Evolutionary conservation across 192 early-diverging fungal genomes (phyloP).

Genomic region (Podochytrium sp.): DNA sequence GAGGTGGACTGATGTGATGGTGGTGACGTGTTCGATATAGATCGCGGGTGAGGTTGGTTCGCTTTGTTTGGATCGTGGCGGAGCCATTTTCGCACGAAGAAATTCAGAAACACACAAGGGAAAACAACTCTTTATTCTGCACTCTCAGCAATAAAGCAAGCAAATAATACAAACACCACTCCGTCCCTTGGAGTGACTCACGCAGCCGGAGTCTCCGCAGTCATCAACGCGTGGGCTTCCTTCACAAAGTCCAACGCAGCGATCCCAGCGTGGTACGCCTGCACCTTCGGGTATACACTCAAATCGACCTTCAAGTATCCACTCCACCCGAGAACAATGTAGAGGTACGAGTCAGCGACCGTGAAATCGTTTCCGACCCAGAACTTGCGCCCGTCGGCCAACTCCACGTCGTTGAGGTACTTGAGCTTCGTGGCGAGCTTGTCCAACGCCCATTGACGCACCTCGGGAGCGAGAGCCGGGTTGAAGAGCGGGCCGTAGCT

Average conservation of each 20-base stretch:
- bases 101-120: too few relatives aligned
- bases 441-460: constrained; percentile 13
- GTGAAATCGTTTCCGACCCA: constrained; percentile 40
- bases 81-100: too few relatives aligned
- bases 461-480: constrained; percentile 17
- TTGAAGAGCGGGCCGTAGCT: constrained; percentile 22
- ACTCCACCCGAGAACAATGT: constrained; percentile 29
- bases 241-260: constrained; percentile 36
- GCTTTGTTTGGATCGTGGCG: too few relatives aligned
- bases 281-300: constrained; percentile 23
- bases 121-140: too few relatives aligned
- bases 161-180: too few relatives aligned
- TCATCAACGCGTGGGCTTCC: constrained; percentile 35
- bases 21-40: too few relatives aligned
- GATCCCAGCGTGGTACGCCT: constrained; percentile 33
- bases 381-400: constrained; percentile 36
- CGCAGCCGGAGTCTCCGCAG: too few relatives aligned
- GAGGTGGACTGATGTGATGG: too few relatives aligned
- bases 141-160: too few relatives aligned
- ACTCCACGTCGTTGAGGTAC: constrained; percentile 40
- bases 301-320: constrained; percentile 33
- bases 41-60: too few relatives aligned
- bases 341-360: constrained; percentile 37
- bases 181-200: too few relatives aligned
- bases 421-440: neutral